A percentile compares a stretch with the other conserved stretches of the same genome.
Conservation (phyloP, 1,139 yeast genomes). For the Suhomyces ambrosiae region DNA sequence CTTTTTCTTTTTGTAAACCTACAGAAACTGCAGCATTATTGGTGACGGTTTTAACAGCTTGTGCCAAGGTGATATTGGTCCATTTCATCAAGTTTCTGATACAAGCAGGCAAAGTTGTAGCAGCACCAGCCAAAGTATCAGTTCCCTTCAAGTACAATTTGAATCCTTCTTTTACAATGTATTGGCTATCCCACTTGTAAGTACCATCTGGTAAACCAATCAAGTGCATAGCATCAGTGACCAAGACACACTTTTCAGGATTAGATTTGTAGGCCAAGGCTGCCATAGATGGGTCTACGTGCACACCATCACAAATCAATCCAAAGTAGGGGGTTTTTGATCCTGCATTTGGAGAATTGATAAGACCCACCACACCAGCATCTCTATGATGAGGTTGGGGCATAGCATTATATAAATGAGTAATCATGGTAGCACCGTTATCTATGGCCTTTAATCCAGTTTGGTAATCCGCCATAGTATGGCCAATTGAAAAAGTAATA, state of each 20-base stretch:
- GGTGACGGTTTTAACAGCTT: slow-evolving; percentile 60
- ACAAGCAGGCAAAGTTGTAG: slow-evolving; percentile 58
- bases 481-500: slow-evolving; percentile 58
- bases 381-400: slow-evolving; percentile 67
- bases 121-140: slow-evolving; percentile 64
- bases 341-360: slow-evolving; percentile 41
- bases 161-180: slow-evolving; percentile 53
- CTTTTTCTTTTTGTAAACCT: slow-evolving; percentile 47
- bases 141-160: slow-evolving; percentile 55
- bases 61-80: slow-evolving; percentile 53
- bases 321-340: slow-evolving; percentile 54
- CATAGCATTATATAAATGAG: slow-evolving; percentile 70
- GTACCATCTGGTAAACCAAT: slow-evolving; percentile 55
- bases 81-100: slow-evolving; percentile 56
- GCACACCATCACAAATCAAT: slow-evolving; percentile 63
- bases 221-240: slow-evolving; percentile 64
- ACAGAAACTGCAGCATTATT: slow-evolving; percentile 58
- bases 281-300: slow-evolving; percentile 61
- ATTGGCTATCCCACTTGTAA: slow-evolving; percentile 52
- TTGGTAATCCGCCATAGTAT: slow-evolving; percentile 52
- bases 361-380: slow-evolving; percentile 60
- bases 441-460: slow-evolving; percentile 53
- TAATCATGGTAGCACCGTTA: slow-evolving; percentile 60
- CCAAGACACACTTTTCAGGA: slow-evolving; percentile 58
- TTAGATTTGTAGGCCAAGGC: slow-evolving; percentile 55